These are phyloP conservation scores for Thelonectria rubi DNA, from an alignment of 2,329 filamentous ascomycete species.

Conservation along the genomic window DNA sequence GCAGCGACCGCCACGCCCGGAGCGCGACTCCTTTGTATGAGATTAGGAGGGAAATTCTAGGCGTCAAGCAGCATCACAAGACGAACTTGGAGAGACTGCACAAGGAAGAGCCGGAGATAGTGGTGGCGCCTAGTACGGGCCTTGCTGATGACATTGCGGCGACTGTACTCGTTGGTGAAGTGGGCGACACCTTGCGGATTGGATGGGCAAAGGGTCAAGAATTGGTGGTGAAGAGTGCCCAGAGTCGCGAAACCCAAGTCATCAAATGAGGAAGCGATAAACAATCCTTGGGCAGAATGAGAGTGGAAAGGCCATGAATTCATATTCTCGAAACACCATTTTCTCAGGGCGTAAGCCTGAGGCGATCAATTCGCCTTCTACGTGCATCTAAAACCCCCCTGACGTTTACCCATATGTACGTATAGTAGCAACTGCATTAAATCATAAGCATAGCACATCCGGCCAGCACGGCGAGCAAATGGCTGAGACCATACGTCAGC, in stretches of 20 bases:
- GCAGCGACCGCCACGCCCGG: conserved; percentile 19
- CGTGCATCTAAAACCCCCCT: neutral
- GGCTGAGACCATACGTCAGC: neutral
- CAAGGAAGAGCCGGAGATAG: neutral
- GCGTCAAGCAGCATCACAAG: conserved; percentile 9
- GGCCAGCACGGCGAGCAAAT: neutral
- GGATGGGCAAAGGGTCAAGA: conserved; percentile 6
- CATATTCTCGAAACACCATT: neutral
- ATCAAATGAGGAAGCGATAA: neutral
- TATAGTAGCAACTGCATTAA: neutral
- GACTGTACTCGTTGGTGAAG: conserved; percentile 9
- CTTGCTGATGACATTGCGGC: conserved; percentile 6
- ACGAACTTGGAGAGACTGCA: conserved; percentile 12
- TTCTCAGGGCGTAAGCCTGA: neutral
- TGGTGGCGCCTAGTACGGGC: conserved; percentile 5
- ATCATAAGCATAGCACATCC: conserved; percentile 10
- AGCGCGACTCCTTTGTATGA: conserved; percentile 16
- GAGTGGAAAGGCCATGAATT: no score
- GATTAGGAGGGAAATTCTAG: conserved; percentile 11
- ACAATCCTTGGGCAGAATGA: no score
- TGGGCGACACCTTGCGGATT: neutral
- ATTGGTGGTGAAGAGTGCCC: neutral
- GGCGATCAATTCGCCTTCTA: neutral
- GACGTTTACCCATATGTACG: neutral
- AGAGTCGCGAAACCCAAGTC: neutral